Evolutionary conservation across 768 basidiomycete species (phyloP), one percentile per base, ranked within the genome.

Genomic region (Cystoderma amianthinum): DNA sequence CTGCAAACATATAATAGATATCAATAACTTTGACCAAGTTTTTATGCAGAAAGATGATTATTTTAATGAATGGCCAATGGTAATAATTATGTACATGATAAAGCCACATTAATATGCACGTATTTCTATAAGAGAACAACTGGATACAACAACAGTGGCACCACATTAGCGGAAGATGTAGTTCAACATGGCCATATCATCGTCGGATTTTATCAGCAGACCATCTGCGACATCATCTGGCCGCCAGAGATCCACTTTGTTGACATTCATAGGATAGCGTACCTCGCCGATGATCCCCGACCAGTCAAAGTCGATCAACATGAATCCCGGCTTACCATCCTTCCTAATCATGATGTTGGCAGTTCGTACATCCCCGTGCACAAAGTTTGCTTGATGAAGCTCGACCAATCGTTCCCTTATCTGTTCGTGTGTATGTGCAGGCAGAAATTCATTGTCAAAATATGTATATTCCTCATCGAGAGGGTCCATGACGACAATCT

Each of bases 271-370:
- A 16, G 52, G 58, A 42, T 59, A 56, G 19, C 46, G 35, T 22
- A 23, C 32, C 33, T 46, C 41, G n/a, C 44, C 58, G 32, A 38
- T 39, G 25, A 36, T 33, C 15, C 56, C 57, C 2, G 53, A 50
- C 56, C 56, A 57, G 41, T 60, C 59, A 41, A 58, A 58, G 44
- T 60, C 54, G 16, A 57, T 17, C 16, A 58, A 23, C 44, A 45
- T 52, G 22, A 54, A 43, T 32, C 23, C 38, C 10, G 13, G 20
- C 16, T 32, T 22, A 30, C 32, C 22, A 24, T 46, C 35, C 38
- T 25, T 46, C 23, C 30, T 25, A n/a, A 56, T 53, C 41, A 56
- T 44, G 22, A 60, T 21, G 32, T 57, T 59, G 16, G 38, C 32
- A 16, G 40, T 36, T 28, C 49, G 49, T 19, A 60, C 25, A 41